Evolutionary conservation across 331 rosid species (phyloP).

Genomic region (Rosa hybrid): DNA sequence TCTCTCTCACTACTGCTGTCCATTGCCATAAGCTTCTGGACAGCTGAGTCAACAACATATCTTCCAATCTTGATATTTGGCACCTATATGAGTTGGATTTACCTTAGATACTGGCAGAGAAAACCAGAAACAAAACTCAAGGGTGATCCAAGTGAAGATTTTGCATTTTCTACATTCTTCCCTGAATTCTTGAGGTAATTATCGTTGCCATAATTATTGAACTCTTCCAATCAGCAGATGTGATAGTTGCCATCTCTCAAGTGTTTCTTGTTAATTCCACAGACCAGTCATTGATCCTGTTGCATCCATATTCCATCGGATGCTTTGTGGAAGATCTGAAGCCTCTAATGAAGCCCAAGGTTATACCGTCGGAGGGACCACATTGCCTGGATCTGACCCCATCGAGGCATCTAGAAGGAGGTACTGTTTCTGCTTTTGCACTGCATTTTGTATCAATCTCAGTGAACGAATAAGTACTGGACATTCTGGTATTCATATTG

Average conservation of each 20-base stretch:
- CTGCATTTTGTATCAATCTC: background rate
- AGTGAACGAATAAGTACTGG: background rate
- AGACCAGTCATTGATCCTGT: slow-evolving; percentile 87
- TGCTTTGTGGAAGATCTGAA: slow-evolving; percentile 84
- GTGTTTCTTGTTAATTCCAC: slow-evolving; percentile 24
- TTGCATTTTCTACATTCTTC: slow-evolving; percentile 89
- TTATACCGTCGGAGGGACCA: slow-evolving; percentile 51
- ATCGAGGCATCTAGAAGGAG: slow-evolving; percentile 92
- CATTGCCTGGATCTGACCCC: slow-evolving; percentile 89
- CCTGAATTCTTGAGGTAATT: slow-evolving; percentile 74
- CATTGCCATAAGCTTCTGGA: slow-evolving; percentile 66
- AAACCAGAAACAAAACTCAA: slow-evolving; percentile 75
- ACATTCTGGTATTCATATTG: background rate
- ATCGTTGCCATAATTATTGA: background rate
- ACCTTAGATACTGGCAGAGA: slow-evolving; percentile 95
- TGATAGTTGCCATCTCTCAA: slow-evolving; percentile 10
- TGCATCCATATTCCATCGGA: slow-evolving; percentile 76
- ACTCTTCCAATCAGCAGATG: slow-evolving; percentile 6
- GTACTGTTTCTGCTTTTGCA: slow-evolving; percentile 40
- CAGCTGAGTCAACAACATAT: slow-evolving; percentile 56
- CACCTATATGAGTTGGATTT: slow-evolving; percentile 88
- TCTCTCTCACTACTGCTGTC: slow-evolving; percentile 56
- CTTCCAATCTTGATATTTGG: slow-evolving; percentile 88
- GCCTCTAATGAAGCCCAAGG: slow-evolving; percentile 49
- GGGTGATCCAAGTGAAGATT: slow-evolving; percentile 96